Conservation (phyloP, 2,329 filamentous ascomycete species). For the Cladophialophora carrionii region DNA sequence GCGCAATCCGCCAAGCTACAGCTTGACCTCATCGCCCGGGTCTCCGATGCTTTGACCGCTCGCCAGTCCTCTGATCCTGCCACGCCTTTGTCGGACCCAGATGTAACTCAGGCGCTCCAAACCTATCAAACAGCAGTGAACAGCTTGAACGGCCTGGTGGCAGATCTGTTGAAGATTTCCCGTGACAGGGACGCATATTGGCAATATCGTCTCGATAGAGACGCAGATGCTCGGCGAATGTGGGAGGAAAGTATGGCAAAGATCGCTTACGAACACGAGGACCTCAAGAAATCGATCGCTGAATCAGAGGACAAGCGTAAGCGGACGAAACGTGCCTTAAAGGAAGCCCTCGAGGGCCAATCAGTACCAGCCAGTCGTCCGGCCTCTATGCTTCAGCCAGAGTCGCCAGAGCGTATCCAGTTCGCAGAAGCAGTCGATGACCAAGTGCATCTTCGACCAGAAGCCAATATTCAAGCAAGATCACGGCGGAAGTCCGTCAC, state of each 20-base stretch:
- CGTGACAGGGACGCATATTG: slow-evolving; percentile 94
- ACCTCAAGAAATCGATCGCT: slow-evolving; percentile 81
- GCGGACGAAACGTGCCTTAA: slow-evolving; percentile 83
- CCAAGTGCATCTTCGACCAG: slow-evolving; percentile 44
- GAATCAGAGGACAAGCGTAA: slow-evolving; percentile 89
- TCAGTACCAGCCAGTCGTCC: slow-evolving; percentile 48
- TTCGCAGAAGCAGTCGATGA: slow-evolving; percentile 45
- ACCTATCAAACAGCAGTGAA: slow-evolving; percentile 90
- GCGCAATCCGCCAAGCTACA: slow-evolving; percentile 93
- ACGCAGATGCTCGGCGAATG: slow-evolving; percentile 87
- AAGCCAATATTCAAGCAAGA: slow-evolving; percentile 39
- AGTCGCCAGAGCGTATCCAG: slow-evolving; percentile 36
- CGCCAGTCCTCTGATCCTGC: slow-evolving; percentile 66
- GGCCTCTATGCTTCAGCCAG: slow-evolving; percentile 40
- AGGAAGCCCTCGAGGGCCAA: slow-evolving; percentile 73
- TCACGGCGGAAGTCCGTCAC: slow-evolving; percentile 34
- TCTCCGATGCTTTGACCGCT: slow-evolving; percentile 64
- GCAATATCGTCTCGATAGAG: slow-evolving; percentile 91
- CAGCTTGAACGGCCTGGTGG: slow-evolving; percentile 80
- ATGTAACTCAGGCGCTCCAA: slow-evolving; percentile 73
- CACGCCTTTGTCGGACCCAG: slow-evolving; percentile 73
- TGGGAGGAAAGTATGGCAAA: slow-evolving; percentile 99
- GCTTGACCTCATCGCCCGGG: slow-evolving; percentile 83
- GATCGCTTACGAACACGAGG: slow-evolving; percentile 91
- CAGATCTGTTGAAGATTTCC: slow-evolving; percentile 87